Base-by-base conservation (phyloP, 805 yeast genomes). In the Pichia phayaonensis region DNA sequence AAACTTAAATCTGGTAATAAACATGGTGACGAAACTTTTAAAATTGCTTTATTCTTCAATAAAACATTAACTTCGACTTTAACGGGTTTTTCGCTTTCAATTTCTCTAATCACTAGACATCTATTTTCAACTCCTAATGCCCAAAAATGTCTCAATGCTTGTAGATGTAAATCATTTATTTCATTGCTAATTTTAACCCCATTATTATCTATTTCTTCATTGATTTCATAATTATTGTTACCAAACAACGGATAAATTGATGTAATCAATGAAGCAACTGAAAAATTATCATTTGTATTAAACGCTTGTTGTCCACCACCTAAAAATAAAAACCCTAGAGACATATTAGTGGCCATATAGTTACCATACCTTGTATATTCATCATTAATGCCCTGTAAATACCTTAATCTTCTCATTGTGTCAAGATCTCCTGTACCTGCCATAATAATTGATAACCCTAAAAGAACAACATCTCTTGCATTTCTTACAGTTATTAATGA, bases 261-360 rank as follows among this genome's bases (percentile, higher is more conserved):
- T 0, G 88, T 76, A 0, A 89, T 68, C 58, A 94, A 72, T 3
- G 84, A 65, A 0, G 90, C 95, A 48, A 83, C 70, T 2, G 88
- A 80, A 59, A 84, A 71, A 49, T 79, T 75, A 3, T 85, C 77
- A 8, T 67, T 58, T 18, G 73, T 75, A 39, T 79, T 74, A 51
- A 94, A 77, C 0, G 95, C 90, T 64, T 81, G 89, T 63, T 89
- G 97, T 0, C 98, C 97, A 1, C 96, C 94, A 0, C 97, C 97
- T 38, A 94, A 65, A 61, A 92, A 90, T 48, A 92, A 70, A 58
- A 92, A 81, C 2, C 99, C 99, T 39, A 94, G 66, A 0, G 95
- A 86, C 72, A 87, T 76, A 59, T 86, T 88, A 1, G 83, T 72
- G 0, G 90, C 86, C 81, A 86, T 80, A 59, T 79, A 86, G 52